Conservation (phyloP, 2,329 filamentous ascomycete genomes). For the Colletotrichum tropicale region DNA sequence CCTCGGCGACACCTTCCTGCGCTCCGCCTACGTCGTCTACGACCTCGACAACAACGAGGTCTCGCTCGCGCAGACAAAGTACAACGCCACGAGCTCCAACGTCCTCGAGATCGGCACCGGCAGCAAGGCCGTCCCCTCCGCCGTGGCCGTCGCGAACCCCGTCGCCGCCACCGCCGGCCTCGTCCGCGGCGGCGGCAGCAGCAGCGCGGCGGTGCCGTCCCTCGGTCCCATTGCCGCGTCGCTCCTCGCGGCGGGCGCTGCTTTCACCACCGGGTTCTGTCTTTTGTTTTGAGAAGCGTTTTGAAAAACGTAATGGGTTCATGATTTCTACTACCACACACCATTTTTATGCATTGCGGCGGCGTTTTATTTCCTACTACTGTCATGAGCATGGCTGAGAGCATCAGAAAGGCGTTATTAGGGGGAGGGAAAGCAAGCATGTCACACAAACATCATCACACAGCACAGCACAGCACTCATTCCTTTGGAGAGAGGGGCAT, state of each 20-base stretch:
- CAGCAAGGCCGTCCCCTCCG: constrained; percentile 55
- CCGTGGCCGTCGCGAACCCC: constrained; percentile 52
- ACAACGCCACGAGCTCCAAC: constrained; percentile 56
- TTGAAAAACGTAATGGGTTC: neutral
- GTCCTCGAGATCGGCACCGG: constrained; percentile 62
- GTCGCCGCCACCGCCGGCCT: constrained; percentile 54
- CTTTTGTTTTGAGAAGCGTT: neutral
- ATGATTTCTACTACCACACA: neutral
- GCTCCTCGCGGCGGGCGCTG: neutral
- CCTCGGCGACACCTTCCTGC: constrained; percentile 76
- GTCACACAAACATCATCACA: neutral
- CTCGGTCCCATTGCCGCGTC: constrained; percentile 5
- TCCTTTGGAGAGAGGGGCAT: neutral
- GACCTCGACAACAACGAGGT: constrained; percentile 76
- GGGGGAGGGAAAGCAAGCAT: neutral
- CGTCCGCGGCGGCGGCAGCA: neutral
- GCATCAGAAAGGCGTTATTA: constrained; percentile 15
- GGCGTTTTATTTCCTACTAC: neutral
- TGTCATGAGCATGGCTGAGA: neutral
- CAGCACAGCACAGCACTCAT: neutral
- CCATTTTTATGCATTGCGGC: constrained; percentile 8
- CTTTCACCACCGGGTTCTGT: neutral
- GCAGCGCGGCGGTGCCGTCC: constrained; percentile 2
- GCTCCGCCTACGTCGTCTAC: constrained; percentile 78
- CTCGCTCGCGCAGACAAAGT: constrained; percentile 70